Evolutionary conservation across 139 green algal species (phyloP), one percentile per base, ranked within the genome.

Genomic region (Coelastrella sp.): DNA sequence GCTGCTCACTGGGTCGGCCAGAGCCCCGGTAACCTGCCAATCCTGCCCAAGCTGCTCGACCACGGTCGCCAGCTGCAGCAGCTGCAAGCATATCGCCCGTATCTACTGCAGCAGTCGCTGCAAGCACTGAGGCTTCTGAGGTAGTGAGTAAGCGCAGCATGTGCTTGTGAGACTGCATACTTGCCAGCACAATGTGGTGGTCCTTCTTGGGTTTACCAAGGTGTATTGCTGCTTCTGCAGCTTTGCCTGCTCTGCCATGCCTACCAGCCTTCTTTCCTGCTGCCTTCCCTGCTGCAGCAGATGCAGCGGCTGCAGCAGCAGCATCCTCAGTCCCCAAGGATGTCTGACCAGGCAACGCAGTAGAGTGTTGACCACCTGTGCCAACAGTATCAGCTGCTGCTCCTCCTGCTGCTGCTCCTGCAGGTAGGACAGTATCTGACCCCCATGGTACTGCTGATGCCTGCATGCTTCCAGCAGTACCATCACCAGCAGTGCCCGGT

Each of bases 111-210:
- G 66, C 80, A n/a, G 64, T 51, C 27, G 57, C 57, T 9, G 77
- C 34, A 32, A 63, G 53, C 17, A 66, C 80, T 15, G 64, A 43
- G 23, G 75, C 75, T 34, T 63, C 57, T n/a, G 37, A 19, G 5
- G 78, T 27, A 5, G 78, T 64, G 40, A 84, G 53, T n/a, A 84
- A 60, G 23, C 78, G 40, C 60, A 84, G 62, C 78, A 76, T 74
- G 17, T 84, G 78, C 60, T 30, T 45, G 78, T 84, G 19, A 0
- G 60, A n/a, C 30, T 76, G 40, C 59, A 84, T n/a, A 2, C 53
- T 13, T 2, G 57, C n/a, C 2, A 75, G 40, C 2, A 48, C n/a
- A 32, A 37, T 32, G n/a, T 75, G n/a, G 2, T 63, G 35, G 8
- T 64, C 38, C 23, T 45, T 69, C 60, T 34, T 64, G 32, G 78